Evolutionary conservation across 202 grass and related monocot species (phyloP).

Genomic region (Carex sylvatica): DNA sequence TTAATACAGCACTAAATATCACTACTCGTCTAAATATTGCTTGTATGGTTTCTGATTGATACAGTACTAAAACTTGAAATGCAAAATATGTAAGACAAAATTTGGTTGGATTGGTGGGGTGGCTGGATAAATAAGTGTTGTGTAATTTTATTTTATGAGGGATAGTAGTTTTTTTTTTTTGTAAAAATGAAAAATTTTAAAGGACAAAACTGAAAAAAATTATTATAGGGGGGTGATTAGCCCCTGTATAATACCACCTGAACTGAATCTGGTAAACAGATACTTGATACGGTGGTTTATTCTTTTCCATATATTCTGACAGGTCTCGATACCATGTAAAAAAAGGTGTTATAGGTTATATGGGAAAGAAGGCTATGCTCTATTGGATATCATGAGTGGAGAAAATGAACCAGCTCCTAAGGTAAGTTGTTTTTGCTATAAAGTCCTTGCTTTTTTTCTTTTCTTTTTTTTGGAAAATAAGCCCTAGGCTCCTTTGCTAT

Average conservation of each 20-base stretch:
- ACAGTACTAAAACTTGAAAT: background rate
- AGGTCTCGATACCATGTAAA: slow-evolving; percentile 62
- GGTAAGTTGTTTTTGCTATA: slow-evolving; percentile 31
- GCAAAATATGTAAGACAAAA: background rate
- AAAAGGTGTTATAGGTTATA: slow-evolving; percentile 51
- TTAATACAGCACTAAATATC: too few relatives aligned
- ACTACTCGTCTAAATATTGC: too few relatives aligned
- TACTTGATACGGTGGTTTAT: background rate
- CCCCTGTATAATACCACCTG: too few relatives aligned
- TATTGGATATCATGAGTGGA: slow-evolving; percentile 94
- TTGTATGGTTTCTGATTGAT: too few relatives aligned
- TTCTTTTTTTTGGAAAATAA: background rate
- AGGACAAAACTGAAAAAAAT: too few relatives aligned
- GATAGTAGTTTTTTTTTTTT: too few relatives aligned
- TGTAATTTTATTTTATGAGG: too few relatives aligned
- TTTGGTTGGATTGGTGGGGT: background rate
- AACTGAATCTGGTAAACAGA: background rate
- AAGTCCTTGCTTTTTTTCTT: background rate
- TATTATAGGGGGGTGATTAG: too few relatives aligned
- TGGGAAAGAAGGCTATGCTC: slow-evolving; percentile 57
- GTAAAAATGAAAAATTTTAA: too few relatives aligned
- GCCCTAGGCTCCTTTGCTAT: background rate
- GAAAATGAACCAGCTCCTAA: slow-evolving; percentile 77
- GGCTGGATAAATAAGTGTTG: too few relatives aligned
- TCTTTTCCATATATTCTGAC: slow-evolving; percentile 16